Percentiles rank a stretch among this genome's conserved stretches.
Evolutionary conservation across 2,329 filamentous ascomycete genomes (phyloP).

Genomic region (Claviceps sp.): DNA sequence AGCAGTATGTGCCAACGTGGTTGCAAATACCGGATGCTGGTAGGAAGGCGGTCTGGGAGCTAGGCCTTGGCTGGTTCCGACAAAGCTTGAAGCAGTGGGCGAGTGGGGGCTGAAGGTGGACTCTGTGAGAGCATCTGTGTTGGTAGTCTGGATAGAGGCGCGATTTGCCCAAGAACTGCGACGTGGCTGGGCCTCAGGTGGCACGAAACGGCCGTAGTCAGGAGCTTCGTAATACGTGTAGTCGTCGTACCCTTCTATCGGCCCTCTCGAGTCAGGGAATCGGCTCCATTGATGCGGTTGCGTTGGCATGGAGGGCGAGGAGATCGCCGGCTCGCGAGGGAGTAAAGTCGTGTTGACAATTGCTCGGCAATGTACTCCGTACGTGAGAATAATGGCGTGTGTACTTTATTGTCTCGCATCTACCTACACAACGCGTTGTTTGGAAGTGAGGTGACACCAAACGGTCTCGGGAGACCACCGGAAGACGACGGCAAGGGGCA

Average conservation of each 20-base stretch:
- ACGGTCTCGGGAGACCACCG: background rate
- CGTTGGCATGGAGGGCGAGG: slow-evolving; percentile 3
- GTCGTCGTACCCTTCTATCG: slow-evolving; percentile 5
- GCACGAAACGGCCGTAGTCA: slow-evolving; percentile 6
- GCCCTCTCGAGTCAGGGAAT: slow-evolving; percentile 30
- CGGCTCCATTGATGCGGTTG: slow-evolving; percentile 42
- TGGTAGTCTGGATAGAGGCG: slow-evolving; percentile 41
- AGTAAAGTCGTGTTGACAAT: background rate
- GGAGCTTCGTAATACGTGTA: slow-evolving; percentile 3
- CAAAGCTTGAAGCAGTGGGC: slow-evolving; percentile 37
- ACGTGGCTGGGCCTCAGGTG: slow-evolving; percentile 24
- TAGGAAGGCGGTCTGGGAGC: slow-evolving; percentile 47
- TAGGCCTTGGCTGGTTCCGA: slow-evolving; percentile 34
- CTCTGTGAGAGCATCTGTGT: slow-evolving; percentile 41
- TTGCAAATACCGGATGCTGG: slow-evolving; percentile 24
- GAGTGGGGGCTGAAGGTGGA: slow-evolving; percentile 46
- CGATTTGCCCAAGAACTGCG: slow-evolving; percentile 35
- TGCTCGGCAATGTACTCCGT: background rate
- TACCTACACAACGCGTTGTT: background rate
- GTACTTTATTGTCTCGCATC: background rate
- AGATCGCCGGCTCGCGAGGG: background rate
- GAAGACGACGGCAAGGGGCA: background rate
- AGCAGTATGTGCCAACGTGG: slow-evolving; percentile 12
- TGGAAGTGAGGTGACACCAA: background rate
- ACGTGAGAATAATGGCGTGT: background rate